A percentile compares a stretch with the other conserved stretches of the same genome.
Evolutionary conservation across 768 basidiomycete species (phyloP).

Genomic region (Daedaleopsis sinensis): DNA sequence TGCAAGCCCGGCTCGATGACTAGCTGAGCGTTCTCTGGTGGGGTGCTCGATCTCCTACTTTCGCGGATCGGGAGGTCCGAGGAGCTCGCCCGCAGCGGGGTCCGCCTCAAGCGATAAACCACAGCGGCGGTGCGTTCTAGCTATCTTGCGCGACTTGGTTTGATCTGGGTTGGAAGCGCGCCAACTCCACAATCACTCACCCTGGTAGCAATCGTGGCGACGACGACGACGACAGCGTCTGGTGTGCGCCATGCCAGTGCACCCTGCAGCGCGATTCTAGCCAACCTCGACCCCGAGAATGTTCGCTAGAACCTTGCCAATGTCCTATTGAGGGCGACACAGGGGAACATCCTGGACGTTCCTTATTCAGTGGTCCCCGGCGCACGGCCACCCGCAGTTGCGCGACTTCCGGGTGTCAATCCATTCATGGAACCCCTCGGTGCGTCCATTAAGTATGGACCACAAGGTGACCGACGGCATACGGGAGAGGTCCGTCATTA

Average conservation of each 20-base stretch:
- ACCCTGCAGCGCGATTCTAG: neutral
- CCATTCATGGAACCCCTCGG: neutral
- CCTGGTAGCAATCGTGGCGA: slow-evolving; percentile 16
- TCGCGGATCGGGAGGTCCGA: neutral
- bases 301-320: neutral
- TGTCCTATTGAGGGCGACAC: neutral
- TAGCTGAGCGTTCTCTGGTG: too few relatives aligned
- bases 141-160: neutral
- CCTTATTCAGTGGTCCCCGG: neutral
- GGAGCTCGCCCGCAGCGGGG: neutral
- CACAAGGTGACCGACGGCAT: neutral
- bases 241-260: neutral
- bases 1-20: neutral
- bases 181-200: slow-evolving; percentile 20
- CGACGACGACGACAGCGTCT: slow-evolving; percentile 9
- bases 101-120: neutral
- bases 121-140: slow-evolving; percentile 10
- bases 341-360: neutral
- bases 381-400: neutral
- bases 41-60: neutral
- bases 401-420: neutral
- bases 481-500: neutral
- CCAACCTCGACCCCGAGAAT: neutral
- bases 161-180: slow-evolving; percentile 1
- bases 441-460: neutral